Evolutionary conservation across 2,329 filamentous ascomycete genomes (phyloP).

Genomic region (Aurifilum marmelostoma): DNA sequence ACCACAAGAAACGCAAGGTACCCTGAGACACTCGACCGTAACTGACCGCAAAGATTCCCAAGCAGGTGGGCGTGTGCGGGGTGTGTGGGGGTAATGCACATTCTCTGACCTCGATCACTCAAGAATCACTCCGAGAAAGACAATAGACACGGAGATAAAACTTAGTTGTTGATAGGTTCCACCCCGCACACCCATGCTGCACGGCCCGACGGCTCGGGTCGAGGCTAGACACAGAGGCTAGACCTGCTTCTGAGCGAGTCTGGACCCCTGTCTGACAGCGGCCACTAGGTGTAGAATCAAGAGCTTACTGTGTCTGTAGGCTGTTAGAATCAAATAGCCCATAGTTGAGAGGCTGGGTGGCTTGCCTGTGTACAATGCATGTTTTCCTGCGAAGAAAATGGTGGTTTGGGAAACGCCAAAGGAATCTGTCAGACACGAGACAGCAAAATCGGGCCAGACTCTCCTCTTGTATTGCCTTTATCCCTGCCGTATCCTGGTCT

Average conservation of each 20-base stretch:
- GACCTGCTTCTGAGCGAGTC: background rate
- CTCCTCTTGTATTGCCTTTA: background rate
- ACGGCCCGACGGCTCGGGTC: slow-evolving; percentile 21
- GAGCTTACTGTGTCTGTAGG: background rate
- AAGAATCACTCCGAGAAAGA: background rate
- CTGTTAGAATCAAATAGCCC: background rate
- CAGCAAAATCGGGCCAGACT: background rate
- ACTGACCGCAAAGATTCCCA: background rate
- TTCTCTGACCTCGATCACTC: background rate
- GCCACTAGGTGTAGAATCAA: background rate
- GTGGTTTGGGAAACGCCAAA: background rate
- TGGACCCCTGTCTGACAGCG: background rate
- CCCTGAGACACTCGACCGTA: background rate
- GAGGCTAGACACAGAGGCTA: background rate
- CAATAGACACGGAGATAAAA: background rate
- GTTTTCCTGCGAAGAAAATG: background rate
- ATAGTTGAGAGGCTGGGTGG: background rate
- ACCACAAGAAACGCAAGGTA: background rate
- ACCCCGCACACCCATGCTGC: slow-evolving; percentile 1
- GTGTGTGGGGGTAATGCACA: background rate
- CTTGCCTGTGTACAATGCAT: background rate
- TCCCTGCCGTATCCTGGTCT: background rate
- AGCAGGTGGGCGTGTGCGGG: background rate
- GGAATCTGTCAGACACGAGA: background rate
- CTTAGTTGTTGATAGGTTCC: background rate